Evolutionary conservation across 768 basidiomycete genomes (phyloP).

Genomic region (Collybia sp.): DNA sequence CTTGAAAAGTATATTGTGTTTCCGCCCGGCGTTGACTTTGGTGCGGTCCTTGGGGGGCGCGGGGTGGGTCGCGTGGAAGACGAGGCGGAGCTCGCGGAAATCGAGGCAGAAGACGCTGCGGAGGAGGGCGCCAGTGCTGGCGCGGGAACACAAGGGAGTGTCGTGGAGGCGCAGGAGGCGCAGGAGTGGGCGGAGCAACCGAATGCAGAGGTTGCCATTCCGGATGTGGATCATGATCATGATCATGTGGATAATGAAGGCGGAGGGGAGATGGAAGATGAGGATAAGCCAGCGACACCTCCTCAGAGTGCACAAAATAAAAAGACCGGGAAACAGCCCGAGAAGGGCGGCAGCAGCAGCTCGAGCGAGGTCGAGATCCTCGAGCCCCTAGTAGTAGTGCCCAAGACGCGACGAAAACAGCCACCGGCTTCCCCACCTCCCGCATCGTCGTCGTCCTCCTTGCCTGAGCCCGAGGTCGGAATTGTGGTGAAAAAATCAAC

Average conservation of each 20-base stretch:
- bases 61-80: conserved; percentile 28
- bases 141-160: background rate
- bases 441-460: no score
- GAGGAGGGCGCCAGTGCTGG: background rate
- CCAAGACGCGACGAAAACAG: no score
- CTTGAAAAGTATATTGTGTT: conserved; percentile 67
- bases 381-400: no score
- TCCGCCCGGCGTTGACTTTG: conserved; percentile 65
- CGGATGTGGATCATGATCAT: background rate
- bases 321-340: no score
- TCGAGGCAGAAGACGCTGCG: background rate
- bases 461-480: background rate
- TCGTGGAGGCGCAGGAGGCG: background rate
- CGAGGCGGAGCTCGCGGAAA: conserved; percentile 3
- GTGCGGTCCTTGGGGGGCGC: conserved; percentile 34
- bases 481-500: no score
- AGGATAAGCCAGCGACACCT: no score
- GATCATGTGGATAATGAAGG: no score
- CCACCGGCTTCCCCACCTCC: no score
- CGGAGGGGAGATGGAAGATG: no score
- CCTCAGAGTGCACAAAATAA: no score
- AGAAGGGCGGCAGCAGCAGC: no score
- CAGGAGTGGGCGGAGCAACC: background rate
- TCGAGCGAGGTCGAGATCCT: no score
- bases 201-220: background rate